phyloP scores from a whole-genome alignment of 2,329 filamentous ascomycete species.

The Ceratocystis ficicola region DNA sequence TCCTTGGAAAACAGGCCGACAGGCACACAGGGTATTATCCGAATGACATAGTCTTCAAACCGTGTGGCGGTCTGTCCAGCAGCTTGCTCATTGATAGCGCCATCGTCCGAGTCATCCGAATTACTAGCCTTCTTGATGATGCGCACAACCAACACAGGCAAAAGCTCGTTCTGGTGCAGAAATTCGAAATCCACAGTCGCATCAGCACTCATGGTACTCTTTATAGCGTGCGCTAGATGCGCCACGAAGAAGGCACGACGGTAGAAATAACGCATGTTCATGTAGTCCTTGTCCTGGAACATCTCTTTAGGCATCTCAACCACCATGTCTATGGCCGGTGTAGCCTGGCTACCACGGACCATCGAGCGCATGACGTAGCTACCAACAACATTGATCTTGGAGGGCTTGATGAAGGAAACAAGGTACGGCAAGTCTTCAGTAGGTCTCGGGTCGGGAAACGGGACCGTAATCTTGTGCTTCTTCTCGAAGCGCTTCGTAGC shows the following conservation, averaged over 20 bases:
- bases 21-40: slow-evolving; percentile 64
- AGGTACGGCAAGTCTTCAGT: slow-evolving; percentile 68
- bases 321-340: slow-evolving; percentile 63
- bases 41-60: slow-evolving; percentile 45
- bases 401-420: slow-evolving; percentile 62
- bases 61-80: slow-evolving; percentile 24
- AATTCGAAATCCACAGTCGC: slow-evolving; percentile 47
- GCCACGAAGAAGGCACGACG: slow-evolving; percentile 87
- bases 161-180: slow-evolving; percentile 61
- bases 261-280: slow-evolving; percentile 88
- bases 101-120: slow-evolving; percentile 19
- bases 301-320: slow-evolving; percentile 69
- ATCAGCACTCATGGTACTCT: slow-evolving; percentile 40
- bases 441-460: slow-evolving; percentile 73
- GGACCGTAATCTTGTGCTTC: slow-evolving; percentile 56
- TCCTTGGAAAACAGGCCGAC: slow-evolving; percentile 54
- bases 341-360: slow-evolving; percentile 44
- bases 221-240: slow-evolving; percentile 60
- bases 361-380: slow-evolving; percentile 72
- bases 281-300: slow-evolving; percentile 90
- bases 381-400: slow-evolving; percentile 74
- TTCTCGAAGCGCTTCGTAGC: slow-evolving; percentile 56
- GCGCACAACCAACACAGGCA: slow-evolving; percentile 50
- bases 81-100: slow-evolving; percentile 18
- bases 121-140: slow-evolving; percentile 23